phyloP scores from a whole-genome alignment of 2,329 filamentous ascomycete species.

The Xylariales sp. region DNA sequence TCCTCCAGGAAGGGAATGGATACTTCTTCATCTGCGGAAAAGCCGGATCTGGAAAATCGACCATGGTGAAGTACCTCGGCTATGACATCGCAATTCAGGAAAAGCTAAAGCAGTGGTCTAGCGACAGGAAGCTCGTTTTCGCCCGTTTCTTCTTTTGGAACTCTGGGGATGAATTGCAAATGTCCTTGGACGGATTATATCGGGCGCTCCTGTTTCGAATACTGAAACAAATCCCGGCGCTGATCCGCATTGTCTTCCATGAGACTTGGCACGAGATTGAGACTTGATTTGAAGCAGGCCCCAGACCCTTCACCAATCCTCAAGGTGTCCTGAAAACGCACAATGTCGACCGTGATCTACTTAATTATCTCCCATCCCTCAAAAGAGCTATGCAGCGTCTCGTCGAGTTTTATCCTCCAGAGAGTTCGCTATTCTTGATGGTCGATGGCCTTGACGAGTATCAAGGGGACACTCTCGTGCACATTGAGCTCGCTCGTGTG shows the following conservation, averaged over 20 bases:
- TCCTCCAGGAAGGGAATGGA: neutral
- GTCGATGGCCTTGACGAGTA: neutral
- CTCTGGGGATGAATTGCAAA: neutral
- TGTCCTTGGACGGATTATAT: neutral
- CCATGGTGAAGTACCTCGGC: neutral
- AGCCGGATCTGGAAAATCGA: neutral
- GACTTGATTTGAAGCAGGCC: neutral
- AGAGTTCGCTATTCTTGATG: neutral
- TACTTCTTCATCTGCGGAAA: slow-evolving; percentile 1
- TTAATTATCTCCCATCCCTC: too few relatives aligned
- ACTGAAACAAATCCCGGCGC: neutral
- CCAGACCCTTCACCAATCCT: too few relatives aligned
- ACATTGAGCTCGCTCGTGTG: neutral
- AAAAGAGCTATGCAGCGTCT: neutral
- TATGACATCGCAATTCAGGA: neutral
- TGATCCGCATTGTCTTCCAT: neutral
- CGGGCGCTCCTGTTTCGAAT: neutral
- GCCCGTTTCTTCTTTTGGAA: neutral
- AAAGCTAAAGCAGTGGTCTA: neutral
- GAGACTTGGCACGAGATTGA: neutral
- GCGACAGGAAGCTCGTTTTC: neutral
- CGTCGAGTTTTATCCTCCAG: neutral
- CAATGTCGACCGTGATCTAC: too few relatives aligned
- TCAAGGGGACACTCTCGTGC: neutral
- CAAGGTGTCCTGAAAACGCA: too few relatives aligned